Conservation (phyloP, 331 rosid genomes). For the Quercus phellos region DNA sequence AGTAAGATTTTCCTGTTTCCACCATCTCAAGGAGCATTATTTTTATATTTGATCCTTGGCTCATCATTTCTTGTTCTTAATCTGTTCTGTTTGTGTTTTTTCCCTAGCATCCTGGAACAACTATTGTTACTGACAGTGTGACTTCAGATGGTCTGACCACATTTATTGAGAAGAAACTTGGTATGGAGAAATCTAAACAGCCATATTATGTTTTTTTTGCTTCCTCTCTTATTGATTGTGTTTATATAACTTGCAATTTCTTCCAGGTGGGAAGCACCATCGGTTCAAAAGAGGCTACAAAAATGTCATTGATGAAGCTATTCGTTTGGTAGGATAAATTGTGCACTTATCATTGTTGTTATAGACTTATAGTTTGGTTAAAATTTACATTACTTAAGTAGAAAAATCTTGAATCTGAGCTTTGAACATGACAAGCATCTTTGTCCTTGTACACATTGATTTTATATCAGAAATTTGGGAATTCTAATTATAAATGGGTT, state of each 20-base stretch:
- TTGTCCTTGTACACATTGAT: background rate
- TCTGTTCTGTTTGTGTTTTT: conserved; percentile 9
- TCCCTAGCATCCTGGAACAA: conserved; percentile 86
- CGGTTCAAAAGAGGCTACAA: conserved; percentile 96
- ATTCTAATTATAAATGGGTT: background rate
- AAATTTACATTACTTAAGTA: background rate
- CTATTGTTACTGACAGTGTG: conserved; percentile 92
- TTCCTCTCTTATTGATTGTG: background rate
- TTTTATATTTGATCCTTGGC: background rate
- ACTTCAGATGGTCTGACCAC: conserved; percentile 93
- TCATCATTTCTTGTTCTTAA: background rate
- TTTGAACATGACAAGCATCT: background rate
- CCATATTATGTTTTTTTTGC: conserved; percentile 4
- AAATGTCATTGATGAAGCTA: conserved; percentile 95
- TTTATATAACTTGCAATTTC: conserved; percentile 24
- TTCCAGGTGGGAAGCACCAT: conserved; percentile 84
- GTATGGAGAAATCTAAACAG: conserved; percentile 35
- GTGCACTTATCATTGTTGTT: background rate
- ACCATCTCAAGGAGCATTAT: conserved; percentile 2
- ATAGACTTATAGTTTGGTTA: background rate
- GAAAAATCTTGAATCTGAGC: background rate
- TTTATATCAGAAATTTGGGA: background rate
- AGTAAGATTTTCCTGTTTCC: conserved; percentile 36
- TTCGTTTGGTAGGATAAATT: conserved; percentile 70
- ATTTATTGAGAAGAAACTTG: conserved; percentile 89